Evolutionary conservation across 1,284 basidiomycete genomes (phyloP).

Genomic region (Wolfiporia cocos): DNA sequence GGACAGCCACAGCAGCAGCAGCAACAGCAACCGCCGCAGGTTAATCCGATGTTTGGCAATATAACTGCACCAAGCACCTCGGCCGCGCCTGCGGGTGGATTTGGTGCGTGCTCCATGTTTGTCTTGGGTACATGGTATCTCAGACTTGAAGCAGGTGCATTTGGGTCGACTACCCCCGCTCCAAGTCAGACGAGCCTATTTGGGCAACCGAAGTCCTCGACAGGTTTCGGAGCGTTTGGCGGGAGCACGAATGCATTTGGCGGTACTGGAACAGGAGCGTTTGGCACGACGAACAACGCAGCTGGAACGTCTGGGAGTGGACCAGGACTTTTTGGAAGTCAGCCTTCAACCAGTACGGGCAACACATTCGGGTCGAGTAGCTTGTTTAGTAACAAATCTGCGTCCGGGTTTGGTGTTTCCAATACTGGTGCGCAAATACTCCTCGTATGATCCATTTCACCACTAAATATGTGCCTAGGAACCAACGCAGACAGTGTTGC

Average conservation of each 20-base stretch:
- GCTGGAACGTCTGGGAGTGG: slow-evolving; percentile 8
- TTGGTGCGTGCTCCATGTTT: slow-evolving; percentile 43
- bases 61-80: slow-evolving; percentile 34
- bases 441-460: too few relatives aligned
- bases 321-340: slow-evolving; percentile 17
- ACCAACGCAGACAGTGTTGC: slow-evolving; percentile 21
- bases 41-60: slow-evolving; percentile 77
- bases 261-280: slow-evolving; percentile 23
- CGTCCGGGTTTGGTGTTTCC: slow-evolving; percentile 40
- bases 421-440: too few relatives aligned
- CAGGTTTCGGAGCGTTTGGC: slow-evolving; percentile 67
- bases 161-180: slow-evolving; percentile 40
- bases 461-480: too few relatives aligned
- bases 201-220: slow-evolving; percentile 55
- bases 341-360: slow-evolving; percentile 19
- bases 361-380: slow-evolving; percentile 23
- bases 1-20: slow-evolving; percentile 43
- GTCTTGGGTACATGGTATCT: slow-evolving; percentile 9
- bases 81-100: slow-evolving; percentile 34
- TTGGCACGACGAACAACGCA: slow-evolving; percentile 14
- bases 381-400: slow-evolving; percentile 42
- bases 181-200: slow-evolving; percentile 41
- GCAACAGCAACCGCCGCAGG: slow-evolving; percentile 49
- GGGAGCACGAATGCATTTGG: slow-evolving; percentile 36
- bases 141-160: slow-evolving; percentile 38